phyloP scores from a whole-genome alignment of 495 filamentous ascomycete genomes.

The Poronia punctata region DNA sequence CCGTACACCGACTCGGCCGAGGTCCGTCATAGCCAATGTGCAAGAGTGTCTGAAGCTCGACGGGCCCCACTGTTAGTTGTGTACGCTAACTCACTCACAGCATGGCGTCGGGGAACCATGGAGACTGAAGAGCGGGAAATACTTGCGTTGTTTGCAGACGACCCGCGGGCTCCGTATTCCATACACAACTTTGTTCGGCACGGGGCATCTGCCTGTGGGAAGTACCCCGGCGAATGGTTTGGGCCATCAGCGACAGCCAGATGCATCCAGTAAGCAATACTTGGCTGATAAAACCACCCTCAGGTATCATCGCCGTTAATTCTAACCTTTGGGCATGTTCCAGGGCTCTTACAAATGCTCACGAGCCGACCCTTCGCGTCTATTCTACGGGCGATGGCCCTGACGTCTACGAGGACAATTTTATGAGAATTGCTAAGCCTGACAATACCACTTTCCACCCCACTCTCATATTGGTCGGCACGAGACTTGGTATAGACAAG shows the following conservation, averaged over 20 bases:
- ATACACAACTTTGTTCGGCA: slow-evolving; percentile 91
- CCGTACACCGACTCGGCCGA: slow-evolving; percentile 66
- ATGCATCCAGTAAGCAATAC: slow-evolving; percentile 86
- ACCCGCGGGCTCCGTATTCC: slow-evolving; percentile 79
- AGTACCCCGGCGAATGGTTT: slow-evolving; percentile 97
- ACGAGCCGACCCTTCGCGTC: slow-evolving; percentile 58
- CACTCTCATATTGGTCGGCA: slow-evolving; percentile 81
- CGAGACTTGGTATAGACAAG: slow-evolving; percentile 85
- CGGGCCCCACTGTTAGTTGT: slow-evolving; percentile 6
- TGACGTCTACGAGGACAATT: slow-evolving; percentile 86
- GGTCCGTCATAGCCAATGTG: slow-evolving; percentile 44
- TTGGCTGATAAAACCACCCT: too few species aligned
- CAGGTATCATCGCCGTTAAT: background rate
- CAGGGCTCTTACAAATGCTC: slow-evolving; percentile 66
- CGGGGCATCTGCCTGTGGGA: slow-evolving; percentile 82
- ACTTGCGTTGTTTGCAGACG: slow-evolving; percentile 83
- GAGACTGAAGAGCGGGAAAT: slow-evolving; percentile 60
- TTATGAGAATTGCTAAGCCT: slow-evolving; percentile 64
- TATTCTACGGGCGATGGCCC: slow-evolving; percentile 86
- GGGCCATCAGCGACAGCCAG: slow-evolving; percentile 95
- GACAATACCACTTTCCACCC: slow-evolving; percentile 62
- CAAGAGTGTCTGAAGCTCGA: background rate
- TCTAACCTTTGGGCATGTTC: background rate
- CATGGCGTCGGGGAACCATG: slow-evolving; percentile 65
- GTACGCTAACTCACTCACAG: slow-evolving; percentile 42